Percentiles rank a stretch among this genome's conserved stretches.
These are phyloP conservation scores for Penicillium bialowiezense DNA, from an alignment of 495 filamentous ascomycete genomes.

Conservation along the genomic window DNA sequence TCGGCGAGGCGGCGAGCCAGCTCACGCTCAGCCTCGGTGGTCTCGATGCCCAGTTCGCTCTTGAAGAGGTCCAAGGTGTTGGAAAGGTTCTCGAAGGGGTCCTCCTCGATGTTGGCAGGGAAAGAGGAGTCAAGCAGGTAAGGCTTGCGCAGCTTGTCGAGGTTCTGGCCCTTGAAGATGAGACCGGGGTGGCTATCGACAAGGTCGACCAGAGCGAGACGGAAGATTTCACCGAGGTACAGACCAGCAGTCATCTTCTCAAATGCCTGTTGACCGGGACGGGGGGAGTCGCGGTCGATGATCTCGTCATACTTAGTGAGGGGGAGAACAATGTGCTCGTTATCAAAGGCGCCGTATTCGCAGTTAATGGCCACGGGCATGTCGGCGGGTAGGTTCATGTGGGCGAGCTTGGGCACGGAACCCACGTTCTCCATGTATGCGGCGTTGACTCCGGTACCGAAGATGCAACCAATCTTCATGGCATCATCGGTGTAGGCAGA, in stretches of 20 bases:
- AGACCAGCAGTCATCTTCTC: slow-evolving; percentile 98
- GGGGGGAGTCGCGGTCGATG: slow-evolving; percentile 89
- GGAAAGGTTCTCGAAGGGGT: slow-evolving; percentile 89
- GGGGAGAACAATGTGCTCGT: slow-evolving; percentile 89
- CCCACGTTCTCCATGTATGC: slow-evolving; percentile 96
- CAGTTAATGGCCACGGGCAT: slow-evolving; percentile 98
- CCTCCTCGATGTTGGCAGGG: slow-evolving; percentile 92
- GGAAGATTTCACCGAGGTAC: slow-evolving; percentile 94
- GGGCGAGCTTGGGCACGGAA: slow-evolving; percentile 88
- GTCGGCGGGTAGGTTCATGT: slow-evolving; percentile 86
- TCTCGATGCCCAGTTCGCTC: slow-evolving; percentile 63
- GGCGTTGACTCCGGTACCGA: slow-evolving; percentile 97
- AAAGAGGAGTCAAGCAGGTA: slow-evolving; percentile 91
- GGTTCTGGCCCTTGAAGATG: slow-evolving; percentile 83
- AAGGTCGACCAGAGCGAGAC: slow-evolving; percentile 81
- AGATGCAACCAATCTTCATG: slow-evolving; percentile 96
- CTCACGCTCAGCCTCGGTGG: slow-evolving; percentile 74
- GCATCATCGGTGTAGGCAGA: slow-evolving; percentile 89
- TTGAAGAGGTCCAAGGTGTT: slow-evolving; percentile 82
- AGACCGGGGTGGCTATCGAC: slow-evolving; percentile 71
- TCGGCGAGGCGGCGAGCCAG: slow-evolving; percentile 84
- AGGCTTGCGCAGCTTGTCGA: slow-evolving; percentile 70
- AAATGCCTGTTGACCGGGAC: slow-evolving; percentile 92
- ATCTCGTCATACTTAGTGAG: slow-evolving; percentile 79
- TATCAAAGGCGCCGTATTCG: slow-evolving; percentile 98